Conservation (phyloP, 805 yeast species). For the Saccharomycopsis fermentans region DNA sequence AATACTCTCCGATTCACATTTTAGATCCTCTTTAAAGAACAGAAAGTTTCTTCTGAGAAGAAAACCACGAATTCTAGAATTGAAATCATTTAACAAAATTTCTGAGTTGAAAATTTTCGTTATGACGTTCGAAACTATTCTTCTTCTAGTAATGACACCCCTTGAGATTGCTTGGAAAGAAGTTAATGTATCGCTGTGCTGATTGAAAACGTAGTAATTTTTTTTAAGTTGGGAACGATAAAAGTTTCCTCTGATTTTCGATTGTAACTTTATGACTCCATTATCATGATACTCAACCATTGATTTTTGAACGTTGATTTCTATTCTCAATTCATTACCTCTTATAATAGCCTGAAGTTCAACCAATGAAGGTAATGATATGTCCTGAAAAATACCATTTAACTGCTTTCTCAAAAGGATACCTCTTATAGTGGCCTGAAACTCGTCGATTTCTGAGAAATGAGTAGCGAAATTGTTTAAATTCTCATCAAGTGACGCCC, state of each 20-base stretch:
- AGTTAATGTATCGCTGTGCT: constrained; percentile 4
- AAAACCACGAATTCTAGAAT: constrained; percentile 37
- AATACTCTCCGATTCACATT: constrained; percentile 24
- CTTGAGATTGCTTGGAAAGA: constrained; percentile 36
- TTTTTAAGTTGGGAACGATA: constrained; percentile 20
- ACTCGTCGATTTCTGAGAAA: neutral
- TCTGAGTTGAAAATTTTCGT: constrained; percentile 32
- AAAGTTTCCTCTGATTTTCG: constrained; percentile 28
- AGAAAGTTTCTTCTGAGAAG: constrained; percentile 26
- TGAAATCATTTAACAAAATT: constrained; percentile 27
- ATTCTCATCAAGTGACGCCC: constrained; percentile 13
- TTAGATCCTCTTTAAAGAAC: constrained; percentile 18
- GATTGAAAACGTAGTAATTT: constrained; percentile 4
- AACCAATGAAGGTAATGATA: neutral
- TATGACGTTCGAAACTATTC: constrained; percentile 33
- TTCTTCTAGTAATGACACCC: constrained; percentile 36
- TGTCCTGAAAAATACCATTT: neutral
- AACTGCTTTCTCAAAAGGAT: constrained; percentile 24
- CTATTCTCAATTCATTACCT: constrained; percentile 5
- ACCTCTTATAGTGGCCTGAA: constrained; percentile 35
- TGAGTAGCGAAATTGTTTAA: constrained; percentile 3
- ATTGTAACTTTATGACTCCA: constrained; percentile 26
- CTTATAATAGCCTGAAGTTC: constrained; percentile 9
- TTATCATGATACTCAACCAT: neutral
- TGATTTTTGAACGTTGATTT: neutral